Base-by-base conservation (phyloP, 208 protist genomes). In the Crithidia fasciculata region DNA sequence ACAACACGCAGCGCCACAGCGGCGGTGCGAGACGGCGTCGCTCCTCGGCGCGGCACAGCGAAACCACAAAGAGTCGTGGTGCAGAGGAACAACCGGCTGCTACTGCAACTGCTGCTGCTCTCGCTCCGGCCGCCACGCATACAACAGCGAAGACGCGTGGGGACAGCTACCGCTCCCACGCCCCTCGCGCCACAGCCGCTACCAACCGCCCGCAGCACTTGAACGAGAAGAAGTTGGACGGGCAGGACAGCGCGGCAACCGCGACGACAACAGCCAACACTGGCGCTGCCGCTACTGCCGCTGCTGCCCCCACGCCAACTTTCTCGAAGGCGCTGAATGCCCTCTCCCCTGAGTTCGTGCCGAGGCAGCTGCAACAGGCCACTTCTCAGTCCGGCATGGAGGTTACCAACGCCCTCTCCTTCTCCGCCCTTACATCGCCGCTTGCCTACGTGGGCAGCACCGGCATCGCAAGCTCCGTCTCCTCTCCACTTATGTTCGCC, bases 281-380 rank as follows among this genome's bases (percentile, higher is more conserved):
- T 28, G 28, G 28, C 28, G 28, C 28, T 28, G 28, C 28, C 28
- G 28, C 28, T 28, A 28, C 28, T 28, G 28, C 28, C 28, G 28
- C 28, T 28, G 28, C 28, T 28, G 28, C 28, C 28, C 28, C 59
- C 39, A 36, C 59, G 13, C n/a, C 44, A 12, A 8, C 47, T 6
- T 59, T 61, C 7, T 63, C 49, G 40, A 59, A 37, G 53, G 52
- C 8, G 47, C 55, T 80, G 37, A 80, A 66, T 50, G 62, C 68
- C 5, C 61, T 53, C 9, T 80, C 74, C 3, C 74, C 74, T 0
- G 74, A 50, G 18, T 80, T 80, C 44, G 15, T 80, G 2, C 68
- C 74, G 6, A 36, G 47, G 19, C 64, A 78, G 59, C 62, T 69
- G 13, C 45, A 54, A 37, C 59, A 60, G 50, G 28, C 28, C 28